Evolutionary conservation across 495 filamentous ascomycete species (phyloP).

Genomic region (Penicillium canescens): DNA sequence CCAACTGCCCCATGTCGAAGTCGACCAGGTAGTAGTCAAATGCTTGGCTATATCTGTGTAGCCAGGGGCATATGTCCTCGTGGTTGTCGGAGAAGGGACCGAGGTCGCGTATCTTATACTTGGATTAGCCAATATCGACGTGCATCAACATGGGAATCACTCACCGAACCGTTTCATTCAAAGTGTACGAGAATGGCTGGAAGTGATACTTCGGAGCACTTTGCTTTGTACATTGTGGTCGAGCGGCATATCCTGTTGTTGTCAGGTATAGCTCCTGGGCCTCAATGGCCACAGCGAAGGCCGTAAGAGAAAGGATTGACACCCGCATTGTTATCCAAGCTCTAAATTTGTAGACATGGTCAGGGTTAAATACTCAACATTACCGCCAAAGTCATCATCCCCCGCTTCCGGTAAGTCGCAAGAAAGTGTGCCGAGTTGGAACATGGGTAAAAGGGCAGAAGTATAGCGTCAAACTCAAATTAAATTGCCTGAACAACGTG

Average conservation of each 20-base stretch:
- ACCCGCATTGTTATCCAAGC: constrained; percentile 1
- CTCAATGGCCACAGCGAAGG: constrained; percentile 7
- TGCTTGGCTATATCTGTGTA: constrained; percentile 20
- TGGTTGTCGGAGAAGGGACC: constrained; percentile 25
- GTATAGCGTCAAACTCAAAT: too few species aligned
- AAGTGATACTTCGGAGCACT: constrained; percentile 21
- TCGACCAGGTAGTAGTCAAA: constrained; percentile 17
- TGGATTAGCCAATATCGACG: constrained; percentile 2
- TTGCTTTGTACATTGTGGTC: constrained; percentile 24
- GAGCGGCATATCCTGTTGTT: constrained; percentile 17
- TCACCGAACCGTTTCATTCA: constrained; percentile 27
- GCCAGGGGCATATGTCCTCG: constrained; percentile 19
- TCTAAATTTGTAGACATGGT: too few species aligned
- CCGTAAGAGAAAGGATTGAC: not conserved
- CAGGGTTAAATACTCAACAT: too few species aligned
- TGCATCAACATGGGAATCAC: not conserved
- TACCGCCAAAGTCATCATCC: too few species aligned
- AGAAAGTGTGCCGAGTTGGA: too few species aligned
- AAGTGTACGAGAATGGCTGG: constrained; percentile 22
- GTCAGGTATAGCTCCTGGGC: constrained; percentile 28
- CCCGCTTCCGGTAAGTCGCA: too few species aligned
- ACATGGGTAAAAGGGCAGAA: too few species aligned
- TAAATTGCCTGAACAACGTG: too few species aligned
- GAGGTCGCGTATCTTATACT: constrained; percentile 26
- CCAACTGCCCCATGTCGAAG: constrained; percentile 35